Evolutionary conservation across 495 filamentous ascomycete genomes (phyloP).

Genomic region (Saxophila tyrrhenica): DNA sequence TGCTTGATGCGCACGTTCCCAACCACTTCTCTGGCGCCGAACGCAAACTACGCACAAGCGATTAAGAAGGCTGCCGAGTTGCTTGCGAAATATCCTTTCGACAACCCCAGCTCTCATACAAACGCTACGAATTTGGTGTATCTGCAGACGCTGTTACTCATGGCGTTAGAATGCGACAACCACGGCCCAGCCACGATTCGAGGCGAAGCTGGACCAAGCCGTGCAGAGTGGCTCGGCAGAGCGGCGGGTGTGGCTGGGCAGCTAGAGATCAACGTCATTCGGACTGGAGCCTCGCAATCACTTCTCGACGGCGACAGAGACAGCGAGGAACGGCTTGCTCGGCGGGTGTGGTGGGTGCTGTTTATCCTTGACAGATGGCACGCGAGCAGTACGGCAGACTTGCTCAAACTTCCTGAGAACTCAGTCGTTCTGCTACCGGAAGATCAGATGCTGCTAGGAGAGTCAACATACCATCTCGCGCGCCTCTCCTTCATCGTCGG

Average conservation of each 20-base stretch:
- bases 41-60: constrained; percentile 12
- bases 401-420: constrained; percentile 47
- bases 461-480: constrained; percentile 51
- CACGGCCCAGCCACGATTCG: constrained; percentile 33
- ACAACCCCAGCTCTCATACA: constrained; percentile 33
- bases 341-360: constrained; percentile 65
- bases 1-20: constrained; percentile 46
- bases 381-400: constrained; percentile 51
- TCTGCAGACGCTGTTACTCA: constrained; percentile 51
- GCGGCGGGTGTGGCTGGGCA: constrained; percentile 50
- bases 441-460: constrained; percentile 54
- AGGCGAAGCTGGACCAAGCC: constrained; percentile 22
- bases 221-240: constrained; percentile 36
- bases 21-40: constrained; percentile 32
- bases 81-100: constrained; percentile 42
- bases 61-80: constrained; percentile 39
- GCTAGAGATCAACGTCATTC: constrained; percentile 41
- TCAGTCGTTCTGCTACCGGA: constrained; percentile 50
- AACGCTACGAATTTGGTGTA: constrained; percentile 45
- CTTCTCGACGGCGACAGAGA: constrained; percentile 44
- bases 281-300: constrained; percentile 14
- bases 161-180: constrained; percentile 49
- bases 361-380: constrained; percentile 68
- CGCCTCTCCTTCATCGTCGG: constrained; percentile 35
- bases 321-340: constrained; percentile 56